Base-by-base conservation (phyloP, 768 basidiomycete species). In the Suillus subalutaceus region DNA sequence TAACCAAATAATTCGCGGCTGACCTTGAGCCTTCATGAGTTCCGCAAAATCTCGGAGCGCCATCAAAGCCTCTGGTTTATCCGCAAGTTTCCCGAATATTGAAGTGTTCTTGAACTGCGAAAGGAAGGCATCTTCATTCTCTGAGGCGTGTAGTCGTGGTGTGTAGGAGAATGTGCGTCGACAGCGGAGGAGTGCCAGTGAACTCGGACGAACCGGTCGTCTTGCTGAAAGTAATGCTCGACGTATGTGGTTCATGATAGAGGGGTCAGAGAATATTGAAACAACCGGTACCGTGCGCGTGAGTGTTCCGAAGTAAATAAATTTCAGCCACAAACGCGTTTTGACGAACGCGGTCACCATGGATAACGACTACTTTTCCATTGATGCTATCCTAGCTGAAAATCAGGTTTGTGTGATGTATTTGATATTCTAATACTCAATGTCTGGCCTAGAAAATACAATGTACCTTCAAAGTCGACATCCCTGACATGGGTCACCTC, bases 321-420 rank as follows among this genome's bases (percentile, higher is more conserved):
- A 35, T 37, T 41, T 63, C 69, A 68, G 69, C 73, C 69, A 70
- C 71, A 60, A 60, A 63, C 74, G 75, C 69, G 75, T 50, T 30
- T 59, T 62, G 30, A 30, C 61, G 44, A 65, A 43, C 56, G 41
- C 61, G 58, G 6, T 30, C 16, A 55, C 65, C 69, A 96, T 96
- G 94, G 93, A 96, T 66, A 83, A 90, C 72, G 94, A 96, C 75
- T 98, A 98, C 77, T 97, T 92, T 77, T 95, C 93, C 0, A 86
- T 97, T 63, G 93, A 96, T 65, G 86, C 93, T 6, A 97, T 98
- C 70, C 85, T 97, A 32, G 92, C 94, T 18, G 94, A 95, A 73
- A 96, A 96, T 73, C 94, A 95, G 83, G 93, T 89, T 70, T 46
- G 76, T 67, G 56, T 63, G 9, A 12, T 44, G n/a, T 65, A 18